phyloP scores from a whole-genome alignment of 169 alveolate species.

The Perkinsus chesapeaki region DNA sequence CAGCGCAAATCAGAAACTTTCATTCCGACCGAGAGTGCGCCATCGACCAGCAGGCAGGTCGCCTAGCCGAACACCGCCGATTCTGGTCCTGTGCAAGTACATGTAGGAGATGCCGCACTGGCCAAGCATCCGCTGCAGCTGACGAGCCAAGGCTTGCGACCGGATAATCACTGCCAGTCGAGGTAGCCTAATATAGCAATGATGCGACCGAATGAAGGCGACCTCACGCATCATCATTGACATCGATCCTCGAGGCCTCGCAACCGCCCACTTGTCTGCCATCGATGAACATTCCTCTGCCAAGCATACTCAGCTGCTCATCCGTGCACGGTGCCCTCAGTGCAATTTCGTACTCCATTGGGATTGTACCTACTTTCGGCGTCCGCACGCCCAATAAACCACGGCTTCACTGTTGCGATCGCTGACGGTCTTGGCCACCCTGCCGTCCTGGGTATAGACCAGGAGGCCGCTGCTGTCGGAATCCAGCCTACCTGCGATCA shows the following conservation, averaged over 20 bases:
- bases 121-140: conserved; percentile 25
- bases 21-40: conserved; percentile 42
- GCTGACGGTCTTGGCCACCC: background rate
- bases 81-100: conserved; percentile 30
- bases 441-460: conserved; percentile 33
- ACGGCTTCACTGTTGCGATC: background rate
- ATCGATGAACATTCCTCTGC: conserved; percentile 22
- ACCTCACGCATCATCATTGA: background rate
- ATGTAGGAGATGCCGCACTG: conserved; percentile 31
- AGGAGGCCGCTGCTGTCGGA: conserved; percentile 35
- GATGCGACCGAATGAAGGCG: background rate
- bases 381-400: background rate
- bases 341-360: conserved; percentile 32
- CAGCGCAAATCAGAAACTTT: conserved; percentile 30
- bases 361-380: conserved; percentile 23
- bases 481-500: conserved; percentile 26
- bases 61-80: conserved; percentile 29
- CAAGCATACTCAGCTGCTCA: conserved; percentile 22
- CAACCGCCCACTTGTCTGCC: conserved; percentile 37
- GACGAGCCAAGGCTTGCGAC: conserved; percentile 36
- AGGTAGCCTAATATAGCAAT: background rate
- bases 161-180: conserved; percentile 19
- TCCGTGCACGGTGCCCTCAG: conserved; percentile 21
- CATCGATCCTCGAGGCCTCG: conserved; percentile 25
- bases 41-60: conserved; percentile 37